Percentiles rank a stretch among this genome's conserved stretches.
Evolutionary conservation across 1,284 basidiomycete genomes (phyloP).

Genomic region (Tilletia walkeri): DNA sequence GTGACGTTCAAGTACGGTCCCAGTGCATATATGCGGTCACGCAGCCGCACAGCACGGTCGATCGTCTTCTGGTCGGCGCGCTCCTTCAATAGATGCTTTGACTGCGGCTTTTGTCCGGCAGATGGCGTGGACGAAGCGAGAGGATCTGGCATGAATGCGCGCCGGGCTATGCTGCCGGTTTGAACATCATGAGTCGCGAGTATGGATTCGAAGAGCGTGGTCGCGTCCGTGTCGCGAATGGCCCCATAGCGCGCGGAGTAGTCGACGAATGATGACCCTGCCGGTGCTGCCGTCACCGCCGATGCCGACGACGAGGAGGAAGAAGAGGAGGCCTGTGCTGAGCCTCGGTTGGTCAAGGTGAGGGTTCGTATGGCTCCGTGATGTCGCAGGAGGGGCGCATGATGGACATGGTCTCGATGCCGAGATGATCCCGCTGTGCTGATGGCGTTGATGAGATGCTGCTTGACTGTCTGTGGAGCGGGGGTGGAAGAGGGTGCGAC

Average conservation of each 20-base stretch:
- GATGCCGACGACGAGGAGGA: not conserved
- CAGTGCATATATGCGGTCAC: constrained; percentile 28
- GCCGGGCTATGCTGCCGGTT: constrained; percentile 36
- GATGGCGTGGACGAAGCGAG: constrained; percentile 18
- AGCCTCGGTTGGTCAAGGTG: not conserved
- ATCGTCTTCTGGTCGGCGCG: not conserved
- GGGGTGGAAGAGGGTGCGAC: constrained; percentile 3
- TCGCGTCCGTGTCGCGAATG: constrained; percentile 44
- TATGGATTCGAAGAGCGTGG: constrained; percentile 48
- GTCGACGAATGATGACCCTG: constrained; percentile 41
- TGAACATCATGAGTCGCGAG: constrained; percentile 42
- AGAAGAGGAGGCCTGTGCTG: not conserved
- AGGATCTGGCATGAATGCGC: constrained; percentile 42
- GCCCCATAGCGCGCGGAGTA: constrained; percentile 50
- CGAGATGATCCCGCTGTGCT: not conserved
- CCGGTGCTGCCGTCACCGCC: not conserved
- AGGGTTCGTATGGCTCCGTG: not conserved
- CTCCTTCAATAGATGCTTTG: not conserved
- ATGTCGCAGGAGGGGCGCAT: not conserved
- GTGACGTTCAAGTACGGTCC: constrained; percentile 39
- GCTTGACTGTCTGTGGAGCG: not conserved
- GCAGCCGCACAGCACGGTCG: constrained; percentile 22
- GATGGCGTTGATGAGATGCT: not conserved
- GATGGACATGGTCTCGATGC: not conserved
- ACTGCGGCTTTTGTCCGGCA: not conserved